Evolutionary conservation across 495 filamentous ascomycete genomes (phyloP).

Genomic region (Rusavskia elegans): DNA sequence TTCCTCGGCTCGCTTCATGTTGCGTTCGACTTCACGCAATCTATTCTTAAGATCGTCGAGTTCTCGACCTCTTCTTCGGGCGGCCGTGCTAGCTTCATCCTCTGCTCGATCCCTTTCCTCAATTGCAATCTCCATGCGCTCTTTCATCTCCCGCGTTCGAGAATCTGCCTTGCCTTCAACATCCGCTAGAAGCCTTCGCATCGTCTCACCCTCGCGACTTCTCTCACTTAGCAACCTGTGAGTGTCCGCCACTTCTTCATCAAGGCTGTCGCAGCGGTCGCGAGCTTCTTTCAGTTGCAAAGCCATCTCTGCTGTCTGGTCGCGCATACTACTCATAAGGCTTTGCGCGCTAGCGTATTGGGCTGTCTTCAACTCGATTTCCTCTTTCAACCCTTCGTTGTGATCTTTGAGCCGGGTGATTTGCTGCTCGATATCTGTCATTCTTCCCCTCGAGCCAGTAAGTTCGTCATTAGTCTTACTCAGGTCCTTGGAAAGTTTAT

Average conservation of each 20-base stretch:
- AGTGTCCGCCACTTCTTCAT: conserved; percentile 82
- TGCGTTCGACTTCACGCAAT: conserved; percentile 64
- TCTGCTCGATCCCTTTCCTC: conserved; percentile 89
- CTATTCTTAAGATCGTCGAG: conserved; percentile 70
- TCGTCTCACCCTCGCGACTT: conserved; percentile 88
- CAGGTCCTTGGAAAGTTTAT: conserved; percentile 52
- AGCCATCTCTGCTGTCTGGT: conserved; percentile 75
- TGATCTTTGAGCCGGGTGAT: conserved; percentile 47
- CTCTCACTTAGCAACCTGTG: conserved; percentile 80
- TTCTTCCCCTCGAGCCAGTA: conserved; percentile 39
- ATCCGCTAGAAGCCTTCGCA: conserved; percentile 77
- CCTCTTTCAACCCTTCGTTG: conserved; percentile 52
- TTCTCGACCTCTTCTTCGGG: conserved; percentile 61
- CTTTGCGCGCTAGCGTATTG: conserved; percentile 75
- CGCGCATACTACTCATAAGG: conserved; percentile 78
- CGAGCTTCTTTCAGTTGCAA: conserved; percentile 86
- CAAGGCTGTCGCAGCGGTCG: conserved; percentile 67
- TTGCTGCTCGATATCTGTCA: conserved; percentile 59
- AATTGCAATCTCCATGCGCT: conserved; percentile 70
- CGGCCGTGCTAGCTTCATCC: conserved; percentile 68
- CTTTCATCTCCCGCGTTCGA: conserved; percentile 74
- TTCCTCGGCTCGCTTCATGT: conserved; percentile 49
- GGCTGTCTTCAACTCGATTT: conserved; percentile 67
- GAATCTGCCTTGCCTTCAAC: conserved; percentile 68
- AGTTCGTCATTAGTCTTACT: conserved; percentile 54